Base-by-base conservation (phyloP, 2,329 filamentous ascomycete species). In the Aspergillus transmontanensis region DNA sequence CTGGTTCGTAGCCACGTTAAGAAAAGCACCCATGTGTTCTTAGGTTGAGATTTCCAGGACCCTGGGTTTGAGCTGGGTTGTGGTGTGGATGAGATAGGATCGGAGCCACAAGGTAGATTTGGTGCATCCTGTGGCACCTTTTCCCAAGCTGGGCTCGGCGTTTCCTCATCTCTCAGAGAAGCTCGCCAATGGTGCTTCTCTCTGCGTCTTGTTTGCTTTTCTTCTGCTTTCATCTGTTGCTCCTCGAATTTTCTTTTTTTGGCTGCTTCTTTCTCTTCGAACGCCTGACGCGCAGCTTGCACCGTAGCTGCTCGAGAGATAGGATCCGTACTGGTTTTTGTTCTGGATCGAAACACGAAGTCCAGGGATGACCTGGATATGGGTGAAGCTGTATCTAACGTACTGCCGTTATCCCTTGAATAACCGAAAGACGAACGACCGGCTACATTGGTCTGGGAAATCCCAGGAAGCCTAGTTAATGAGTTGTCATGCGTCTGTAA, bases 191-290 rank as follows among this genome's bases (percentile, higher is more conserved):
- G 66, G 55, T 72, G 72, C 62, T 81, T 84, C 62, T 78, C 74
- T 53, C 77, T 78, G 60, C 81, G 82, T 30, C 76, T 76, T 32
- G 74, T 74, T 57, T 78, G 75, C 60, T 69, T 83, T 74, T 71
- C 80, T 72, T 77, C 84, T 63, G 80, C 77, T 77, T 77, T 85
- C 62, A 78, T 71, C 54, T 79, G 82, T 60, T 86, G 84, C 68
- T 84, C 80, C 69, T 87, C 83, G 53, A 82, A 76, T 67, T 85
- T 85, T 57, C 79, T 81, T 60, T 82, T 82, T 68, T 87, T 88
- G 41, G 82, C 84, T 4, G 83, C 84, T 74, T 88, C 85, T 67
- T 86, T 85, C 66, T 87, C 84, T 62, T 85, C 80, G 71, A 87
- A 88, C 36, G 86, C 85, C 57, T 82, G 78, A 7, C 86, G 81